Base-by-base conservation (phyloP, 148 eudicot species). In the Chenopodium berlandieri region DNA sequence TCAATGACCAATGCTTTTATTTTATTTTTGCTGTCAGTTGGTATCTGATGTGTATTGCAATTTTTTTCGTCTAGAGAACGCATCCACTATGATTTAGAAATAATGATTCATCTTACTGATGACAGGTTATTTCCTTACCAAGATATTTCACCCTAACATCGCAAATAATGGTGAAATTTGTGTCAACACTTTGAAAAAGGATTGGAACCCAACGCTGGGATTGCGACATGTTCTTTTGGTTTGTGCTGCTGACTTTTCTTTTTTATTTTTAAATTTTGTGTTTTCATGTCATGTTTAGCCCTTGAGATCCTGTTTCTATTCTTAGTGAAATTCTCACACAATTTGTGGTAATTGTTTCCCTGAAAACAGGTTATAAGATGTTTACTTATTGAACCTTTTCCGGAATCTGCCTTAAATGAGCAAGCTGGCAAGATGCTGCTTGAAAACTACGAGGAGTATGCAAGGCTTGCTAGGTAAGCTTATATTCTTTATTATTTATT, bases 401-500 rank as follows among this genome's bases (percentile, higher is more conserved):
- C 99, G 31, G 99, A 95, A 86, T 95, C 99, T 27, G 99, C 99
- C 70, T 83, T 94, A 68, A 95, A 95, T 82, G 99, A 94, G 87
- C 97, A 94, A 81, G 99, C 99, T 67, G 99, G 99, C 83, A 95
- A 94, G 83, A 88, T 95, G 99, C 88, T 95, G 22, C 98, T 95
- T 78, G 99, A 95, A 81, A 82, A 95, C 72, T 95, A 95, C 47
- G 98, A 95, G 44, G 99, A 95, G 85, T 95, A 95, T 86, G 99
- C 99, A 60, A 88, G 95, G 81, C 95, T 85, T 88, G 99, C 99
- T 30, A 94, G 95, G 99, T 88, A 71, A 9, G 27, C 9, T 9
- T 17, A 20, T 5, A 6, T 37, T 37, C 44, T 40, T 40, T 40
- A 40, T n/a, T 16, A n/a, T 58, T 46, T 40, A 22, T 14, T 7